These are phyloP conservation scores for Pugionium dolabratum DNA, from an alignment of 345 rosid genomes.

Conservation along the genomic window DNA sequence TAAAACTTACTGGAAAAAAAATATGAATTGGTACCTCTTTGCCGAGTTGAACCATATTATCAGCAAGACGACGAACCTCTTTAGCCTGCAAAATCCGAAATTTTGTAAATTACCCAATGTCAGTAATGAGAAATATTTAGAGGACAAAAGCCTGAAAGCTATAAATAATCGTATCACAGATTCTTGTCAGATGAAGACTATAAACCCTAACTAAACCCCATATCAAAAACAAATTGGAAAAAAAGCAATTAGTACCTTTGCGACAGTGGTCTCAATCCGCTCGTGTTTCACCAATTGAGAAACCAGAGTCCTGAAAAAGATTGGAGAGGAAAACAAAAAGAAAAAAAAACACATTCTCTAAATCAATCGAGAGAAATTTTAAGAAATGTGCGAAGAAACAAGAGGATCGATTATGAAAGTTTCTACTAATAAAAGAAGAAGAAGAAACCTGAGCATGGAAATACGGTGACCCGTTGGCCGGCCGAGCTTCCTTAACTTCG, in stretches of 20 bases:
- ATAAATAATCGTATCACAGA: neutral
- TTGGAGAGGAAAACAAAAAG: neutral
- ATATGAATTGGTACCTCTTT: slow-evolving; percentile 59
- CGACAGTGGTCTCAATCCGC: slow-evolving; percentile 86
- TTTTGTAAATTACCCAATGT: neutral
- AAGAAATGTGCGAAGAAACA: slow-evolving; percentile 23
- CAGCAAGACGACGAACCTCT: slow-evolving; percentile 84
- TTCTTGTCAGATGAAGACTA: neutral
- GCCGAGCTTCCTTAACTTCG: slow-evolving; percentile 80
- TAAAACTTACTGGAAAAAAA: neutral
- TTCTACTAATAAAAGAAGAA: neutral
- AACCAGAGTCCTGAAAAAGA: slow-evolving; percentile 68
- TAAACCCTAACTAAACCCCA: slow-evolving; percentile 44
- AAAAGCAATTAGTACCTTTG: slow-evolving; percentile 52
- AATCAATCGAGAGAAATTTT: neutral
- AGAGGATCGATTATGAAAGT: neutral
- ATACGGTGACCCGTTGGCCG: slow-evolving; percentile 81
- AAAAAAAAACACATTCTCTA: neutral
- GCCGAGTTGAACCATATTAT: slow-evolving; percentile 90
- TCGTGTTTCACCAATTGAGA: slow-evolving; percentile 97
- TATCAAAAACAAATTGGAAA: neutral
- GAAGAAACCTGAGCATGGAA: slow-evolving; percentile 81
- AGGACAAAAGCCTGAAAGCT: neutral
- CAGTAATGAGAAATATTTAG: neutral
- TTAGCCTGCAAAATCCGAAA: slow-evolving; percentile 58